Conservation (phyloP, 2,329 filamentous ascomycete genomes). For the Pezicula radicicola region DNA sequence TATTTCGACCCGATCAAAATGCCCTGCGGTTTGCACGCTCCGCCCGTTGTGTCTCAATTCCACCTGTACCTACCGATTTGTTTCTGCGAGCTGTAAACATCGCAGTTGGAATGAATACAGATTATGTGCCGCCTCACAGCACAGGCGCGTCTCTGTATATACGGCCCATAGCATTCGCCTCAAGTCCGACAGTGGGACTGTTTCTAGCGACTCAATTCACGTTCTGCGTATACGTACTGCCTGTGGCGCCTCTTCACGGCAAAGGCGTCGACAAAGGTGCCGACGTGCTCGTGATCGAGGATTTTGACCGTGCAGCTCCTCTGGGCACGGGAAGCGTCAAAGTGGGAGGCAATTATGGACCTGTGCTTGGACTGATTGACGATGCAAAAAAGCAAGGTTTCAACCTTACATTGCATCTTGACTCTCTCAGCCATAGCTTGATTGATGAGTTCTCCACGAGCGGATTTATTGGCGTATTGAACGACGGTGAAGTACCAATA, state of each 20-base stretch:
- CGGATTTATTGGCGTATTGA: conserved; percentile 77
- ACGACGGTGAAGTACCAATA: conserved; percentile 53
- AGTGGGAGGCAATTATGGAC: conserved; percentile 90
- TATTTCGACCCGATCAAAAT: conserved; percentile 63
- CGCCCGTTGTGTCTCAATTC: conserved; percentile 60
- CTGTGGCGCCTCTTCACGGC: conserved; percentile 92
- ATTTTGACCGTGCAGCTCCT: conserved; percentile 88
- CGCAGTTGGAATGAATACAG: conserved; percentile 81
- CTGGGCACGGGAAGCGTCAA: conserved; percentile 84
- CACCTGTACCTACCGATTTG: conserved; percentile 53
- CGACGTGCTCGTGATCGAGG: conserved; percentile 77
- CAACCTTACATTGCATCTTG: conserved; percentile 86
- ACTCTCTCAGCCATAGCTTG: conserved; percentile 75
- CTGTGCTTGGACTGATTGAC: conserved; percentile 81
- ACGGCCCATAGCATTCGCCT: conserved; percentile 81
- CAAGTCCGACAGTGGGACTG: conserved; percentile 81
- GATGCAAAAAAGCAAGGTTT: conserved; percentile 71
- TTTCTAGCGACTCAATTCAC: conserved; percentile 85
- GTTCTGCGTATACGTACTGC: conserved; percentile 85
- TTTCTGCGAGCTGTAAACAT: conserved; percentile 58
- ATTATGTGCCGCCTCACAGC: conserved; percentile 80
- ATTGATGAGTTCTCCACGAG: conserved; percentile 93
- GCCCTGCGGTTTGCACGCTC: conserved; percentile 61
- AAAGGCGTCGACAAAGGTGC: conserved; percentile 60
- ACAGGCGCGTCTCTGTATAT: conserved; percentile 89